Evolutionary conservation across 2,329 filamentous ascomycete genomes (phyloP).

Genomic region (Diaporthe destruens): DNA sequence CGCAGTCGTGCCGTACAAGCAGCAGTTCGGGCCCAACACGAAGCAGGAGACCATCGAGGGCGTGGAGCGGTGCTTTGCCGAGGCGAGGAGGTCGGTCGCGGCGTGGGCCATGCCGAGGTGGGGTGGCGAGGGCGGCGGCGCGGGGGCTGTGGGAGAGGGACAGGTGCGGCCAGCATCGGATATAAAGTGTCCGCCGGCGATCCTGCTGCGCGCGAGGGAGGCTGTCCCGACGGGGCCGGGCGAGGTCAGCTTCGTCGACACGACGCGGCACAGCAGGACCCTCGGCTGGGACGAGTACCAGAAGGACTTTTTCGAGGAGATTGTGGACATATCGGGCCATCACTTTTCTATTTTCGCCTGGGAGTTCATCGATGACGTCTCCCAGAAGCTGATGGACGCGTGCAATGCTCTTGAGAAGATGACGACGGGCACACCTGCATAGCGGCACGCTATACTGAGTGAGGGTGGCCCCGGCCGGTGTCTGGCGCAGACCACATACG

Average conservation of each 20-base stretch:
- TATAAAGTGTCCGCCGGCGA: slow-evolving; percentile 52
- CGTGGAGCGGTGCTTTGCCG: slow-evolving; percentile 56
- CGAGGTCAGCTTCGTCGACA: slow-evolving; percentile 55
- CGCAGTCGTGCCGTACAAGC: slow-evolving; percentile 43
- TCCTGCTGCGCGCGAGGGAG: slow-evolving; percentile 61
- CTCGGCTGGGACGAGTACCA: slow-evolving; percentile 66
- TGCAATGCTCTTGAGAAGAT: slow-evolving; percentile 46
- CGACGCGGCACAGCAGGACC: slow-evolving; percentile 54
- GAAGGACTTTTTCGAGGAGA: slow-evolving; percentile 56
- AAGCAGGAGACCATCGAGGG: slow-evolving; percentile 47
- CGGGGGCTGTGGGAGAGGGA: neutral
- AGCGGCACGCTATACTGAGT: no score
- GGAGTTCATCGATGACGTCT: slow-evolving; percentile 46
- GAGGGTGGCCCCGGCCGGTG: no score
- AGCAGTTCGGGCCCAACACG: slow-evolving; percentile 49
- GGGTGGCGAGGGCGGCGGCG: neutral
- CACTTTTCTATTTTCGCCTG: slow-evolving; percentile 63
- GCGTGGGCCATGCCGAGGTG: slow-evolving; percentile 58
- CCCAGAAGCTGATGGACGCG: slow-evolving; percentile 46
- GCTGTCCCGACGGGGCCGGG: slow-evolving; percentile 51
- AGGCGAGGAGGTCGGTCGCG: slow-evolving; percentile 56
- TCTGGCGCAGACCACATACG: no score
- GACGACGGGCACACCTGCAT: neutral
- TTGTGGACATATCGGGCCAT: slow-evolving; percentile 64
- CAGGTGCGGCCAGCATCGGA: slow-evolving; percentile 18